A percentile compares a stretch with the other conserved stretches of the same genome.
These are phyloP conservation scores for Suillus bovinus DNA, from an alignment of 768 basidiomycete genomes.

Conservation along the genomic window DNA sequence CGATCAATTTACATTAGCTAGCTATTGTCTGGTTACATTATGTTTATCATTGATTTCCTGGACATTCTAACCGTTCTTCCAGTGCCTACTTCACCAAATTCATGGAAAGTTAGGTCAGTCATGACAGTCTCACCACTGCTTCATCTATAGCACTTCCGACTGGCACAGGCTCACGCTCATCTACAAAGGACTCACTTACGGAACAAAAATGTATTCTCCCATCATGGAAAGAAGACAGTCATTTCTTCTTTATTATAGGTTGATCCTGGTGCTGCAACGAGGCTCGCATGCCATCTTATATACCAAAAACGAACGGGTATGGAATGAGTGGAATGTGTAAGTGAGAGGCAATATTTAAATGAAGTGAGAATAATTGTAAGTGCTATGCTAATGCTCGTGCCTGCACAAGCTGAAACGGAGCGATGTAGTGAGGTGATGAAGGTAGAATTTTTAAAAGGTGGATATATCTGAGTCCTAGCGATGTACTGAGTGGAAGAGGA, in stretches of 20 bases:
- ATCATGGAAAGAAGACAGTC: too few relatives aligned
- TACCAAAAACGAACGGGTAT: neutral
- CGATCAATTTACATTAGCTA: too few relatives aligned
- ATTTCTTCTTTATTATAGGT: neutral
- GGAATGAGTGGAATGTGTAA: neutral
- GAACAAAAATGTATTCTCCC: too few relatives aligned
- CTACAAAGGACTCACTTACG: conserved; percentile 28
- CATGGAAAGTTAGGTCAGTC: conserved; percentile 16
- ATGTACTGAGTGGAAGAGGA: neutral
- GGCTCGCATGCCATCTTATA: neutral
- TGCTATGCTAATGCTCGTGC: neutral
- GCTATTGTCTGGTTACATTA: too few relatives aligned
- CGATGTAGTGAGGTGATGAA: neutral
- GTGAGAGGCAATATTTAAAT: neutral
- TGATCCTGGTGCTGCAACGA: neutral
- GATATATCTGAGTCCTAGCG: neutral
- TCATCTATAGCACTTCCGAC: neutral
- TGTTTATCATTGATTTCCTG: conserved; percentile 12
- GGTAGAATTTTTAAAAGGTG: neutral
- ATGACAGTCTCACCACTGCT: neutral
- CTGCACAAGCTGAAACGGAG: neutral
- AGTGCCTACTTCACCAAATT: conserved; percentile 14
- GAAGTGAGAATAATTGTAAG: neutral
- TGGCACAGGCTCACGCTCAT: conserved; percentile 28
- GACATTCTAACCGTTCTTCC: conserved; percentile 12